Evolutionary conservation across 2,329 filamentous ascomycete genomes (phyloP).

Genomic region (Trichoderma koningii): DNA sequence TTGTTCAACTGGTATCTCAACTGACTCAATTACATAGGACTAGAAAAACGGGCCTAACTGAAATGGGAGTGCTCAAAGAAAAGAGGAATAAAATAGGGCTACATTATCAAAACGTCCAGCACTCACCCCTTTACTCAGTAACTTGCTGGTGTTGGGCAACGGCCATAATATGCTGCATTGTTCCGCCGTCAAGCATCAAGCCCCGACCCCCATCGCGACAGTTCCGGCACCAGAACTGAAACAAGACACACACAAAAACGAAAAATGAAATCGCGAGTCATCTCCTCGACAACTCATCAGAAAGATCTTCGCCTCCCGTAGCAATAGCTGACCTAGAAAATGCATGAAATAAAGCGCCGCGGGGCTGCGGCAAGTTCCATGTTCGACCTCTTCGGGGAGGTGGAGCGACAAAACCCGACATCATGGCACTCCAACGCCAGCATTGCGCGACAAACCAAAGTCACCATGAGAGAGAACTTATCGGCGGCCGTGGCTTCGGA

Average conservation of each 20-base stretch:
- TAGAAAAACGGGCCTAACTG: constrained; percentile 44
- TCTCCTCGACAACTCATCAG: constrained; percentile 14
- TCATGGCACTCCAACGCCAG: constrained; percentile 37
- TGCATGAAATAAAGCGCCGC: constrained; percentile 37
- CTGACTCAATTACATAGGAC: constrained; percentile 54
- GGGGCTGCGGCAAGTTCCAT: constrained; percentile 38
- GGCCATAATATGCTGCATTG: constrained; percentile 29
- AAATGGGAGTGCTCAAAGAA: constrained; percentile 39
- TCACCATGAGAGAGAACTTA: constrained; percentile 49
- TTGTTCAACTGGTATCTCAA: constrained; percentile 44
- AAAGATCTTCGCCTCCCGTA: constrained; percentile 16
- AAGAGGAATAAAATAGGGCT: constrained; percentile 40
- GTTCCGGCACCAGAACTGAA: constrained; percentile 34
- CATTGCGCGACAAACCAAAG: constrained; percentile 31
- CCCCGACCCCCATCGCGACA: constrained; percentile 34
- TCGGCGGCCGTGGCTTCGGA: constrained; percentile 89
- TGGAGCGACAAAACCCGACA: constrained; percentile 23
- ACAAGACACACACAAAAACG: constrained; percentile 10
- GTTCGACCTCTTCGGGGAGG: constrained; percentile 39
- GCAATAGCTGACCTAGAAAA: constrained; percentile 35
- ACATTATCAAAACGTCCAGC: constrained; percentile 41
- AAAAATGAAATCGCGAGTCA: not conserved
- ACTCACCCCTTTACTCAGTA: constrained; percentile 20
- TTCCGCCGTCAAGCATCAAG: constrained; percentile 32
- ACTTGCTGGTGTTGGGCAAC: constrained; percentile 28